Evolutionary conservation across 495 filamentous ascomycete genomes (phyloP), one percentile per base, ranked within the genome.

Genomic region (Letharia columbiana): DNA sequence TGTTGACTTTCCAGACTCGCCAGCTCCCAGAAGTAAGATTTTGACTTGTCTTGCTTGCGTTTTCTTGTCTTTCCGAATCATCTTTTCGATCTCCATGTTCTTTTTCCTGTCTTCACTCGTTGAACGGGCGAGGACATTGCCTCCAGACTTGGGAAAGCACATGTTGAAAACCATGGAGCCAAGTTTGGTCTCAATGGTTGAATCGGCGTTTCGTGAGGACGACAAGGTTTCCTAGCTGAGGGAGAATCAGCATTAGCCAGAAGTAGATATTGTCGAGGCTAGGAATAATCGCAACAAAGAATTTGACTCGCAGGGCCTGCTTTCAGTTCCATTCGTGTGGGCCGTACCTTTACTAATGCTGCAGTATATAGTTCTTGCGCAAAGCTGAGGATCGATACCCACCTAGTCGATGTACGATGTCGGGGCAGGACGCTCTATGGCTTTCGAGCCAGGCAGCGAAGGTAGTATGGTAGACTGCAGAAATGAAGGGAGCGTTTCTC

Each of bases 1-100:
- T 9, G 94, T 98, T 11, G 94, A 98, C 75, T 98, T 98, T 54
- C 94, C 94, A 40, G 91, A 96, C 79, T 98, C 94, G 72, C 94
- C 94, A 71, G 94, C 94, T 74, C 94, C 94, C 66, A 95, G 79
- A 59, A 96, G 81, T 68, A 95, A 75, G 54, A 95, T 84, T 78
- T 95, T 96, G 71, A 95, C 89, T 63, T 91, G 89, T 68, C 86
- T 86, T 45, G 86, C 77, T 82, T 89, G 81, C 64, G 82, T 82
- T 79, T 92, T 94, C 78, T 93, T 91, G 76, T 95, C 91, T 63
- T 83, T 83, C 65, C 88, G 87, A 70, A 96, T 84, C 56, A 82
- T 73, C 74, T 86, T 87, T 64, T 96, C 91, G 64, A 96, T 89
- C 74, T 91, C 87, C 60, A 79, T 77, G 67, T 84, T 86, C 66